Percentiles rank a stretch among this genome's conserved stretches.
phyloP scores from a whole-genome alignment of 805 yeast species.

The Metschnikowia lunata region DNA sequence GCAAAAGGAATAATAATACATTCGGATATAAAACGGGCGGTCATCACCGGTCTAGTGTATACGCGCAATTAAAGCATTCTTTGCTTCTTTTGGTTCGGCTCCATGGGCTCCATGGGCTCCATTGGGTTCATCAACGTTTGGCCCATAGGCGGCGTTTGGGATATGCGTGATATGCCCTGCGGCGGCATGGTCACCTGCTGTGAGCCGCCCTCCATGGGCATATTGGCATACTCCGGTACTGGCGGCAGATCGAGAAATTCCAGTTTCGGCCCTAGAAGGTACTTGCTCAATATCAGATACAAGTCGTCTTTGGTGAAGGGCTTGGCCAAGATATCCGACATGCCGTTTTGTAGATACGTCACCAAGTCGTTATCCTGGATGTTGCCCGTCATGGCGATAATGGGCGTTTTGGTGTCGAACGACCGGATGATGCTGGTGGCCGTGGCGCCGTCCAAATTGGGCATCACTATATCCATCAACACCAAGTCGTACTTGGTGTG shows the following conservation, averaged over 20 bases:
- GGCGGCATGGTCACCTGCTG: conserved; percentile 8
- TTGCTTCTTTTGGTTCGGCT: conserved; percentile 13
- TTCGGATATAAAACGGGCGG: not conserved
- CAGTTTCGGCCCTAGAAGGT: conserved; percentile 39
- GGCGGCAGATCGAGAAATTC: conserved; percentile 13
- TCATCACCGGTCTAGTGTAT: too few species aligned
- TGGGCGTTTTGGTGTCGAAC: conserved; percentile 81
- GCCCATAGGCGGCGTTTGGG: conserved; percentile 10
- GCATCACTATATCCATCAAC: conserved; percentile 87
- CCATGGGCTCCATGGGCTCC: conserved; percentile 13
- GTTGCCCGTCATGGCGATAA: conserved; percentile 92
- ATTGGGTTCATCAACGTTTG: conserved; percentile 12
- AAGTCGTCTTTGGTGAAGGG: conserved; percentile 90
- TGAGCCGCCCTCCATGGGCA: conserved; percentile 10
- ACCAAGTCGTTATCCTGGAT: conserved; percentile 78
- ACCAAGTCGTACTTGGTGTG: conserved; percentile 70
- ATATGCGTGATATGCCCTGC: conserved; percentile 3
- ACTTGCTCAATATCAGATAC: conserved; percentile 71
- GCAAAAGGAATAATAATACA: not conserved
- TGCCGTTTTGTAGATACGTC: conserved; percentile 78
- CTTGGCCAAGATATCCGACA: conserved; percentile 88
- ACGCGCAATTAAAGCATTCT: conserved; percentile 6
- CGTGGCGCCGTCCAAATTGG: conserved; percentile 81
- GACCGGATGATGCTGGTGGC: conserved; percentile 87
- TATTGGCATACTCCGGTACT: conserved; percentile 10